Conservation (phyloP, 768 basidiomycete genomes). For the Termitomyces sp. region DNA sequence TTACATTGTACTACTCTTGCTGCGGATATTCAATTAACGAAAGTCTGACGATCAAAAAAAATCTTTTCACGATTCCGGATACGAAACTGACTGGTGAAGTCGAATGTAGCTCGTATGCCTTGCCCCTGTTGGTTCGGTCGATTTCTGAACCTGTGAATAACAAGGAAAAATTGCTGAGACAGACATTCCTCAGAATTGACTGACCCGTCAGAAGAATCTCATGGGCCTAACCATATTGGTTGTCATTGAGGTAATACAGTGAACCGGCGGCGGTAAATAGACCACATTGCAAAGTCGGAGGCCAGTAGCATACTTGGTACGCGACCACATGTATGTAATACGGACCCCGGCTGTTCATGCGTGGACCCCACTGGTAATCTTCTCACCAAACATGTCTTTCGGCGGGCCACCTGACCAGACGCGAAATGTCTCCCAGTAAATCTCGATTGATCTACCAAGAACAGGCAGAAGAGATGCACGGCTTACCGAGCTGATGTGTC, state of each 20-base stretch:
- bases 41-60: not conserved
- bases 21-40: not conserved
- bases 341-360: too few relatives aligned
- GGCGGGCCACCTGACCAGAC: not conserved
- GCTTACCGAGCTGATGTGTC: not conserved
- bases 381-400: too few relatives aligned
- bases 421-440: too few relatives aligned
- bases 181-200: not conserved
- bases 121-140: not conserved
- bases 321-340: too few relatives aligned
- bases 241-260: not conserved
- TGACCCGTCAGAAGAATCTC: not conserved
- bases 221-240: not conserved
- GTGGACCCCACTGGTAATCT: too few relatives aligned
- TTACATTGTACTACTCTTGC: too few relatives aligned
- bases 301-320: too few relatives aligned
- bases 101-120: not conserved
- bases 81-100: not conserved
- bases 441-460: too few relatives aligned
- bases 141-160: not conserved
- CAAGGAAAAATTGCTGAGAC: not conserved
- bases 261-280: not conserved
- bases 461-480: too few relatives aligned
- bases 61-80: not conserved
- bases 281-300: too few relatives aligned